phyloP scores from a whole-genome alignment of 2,329 filamentous ascomycete genomes.

The Scorias spongiosa region DNA sequence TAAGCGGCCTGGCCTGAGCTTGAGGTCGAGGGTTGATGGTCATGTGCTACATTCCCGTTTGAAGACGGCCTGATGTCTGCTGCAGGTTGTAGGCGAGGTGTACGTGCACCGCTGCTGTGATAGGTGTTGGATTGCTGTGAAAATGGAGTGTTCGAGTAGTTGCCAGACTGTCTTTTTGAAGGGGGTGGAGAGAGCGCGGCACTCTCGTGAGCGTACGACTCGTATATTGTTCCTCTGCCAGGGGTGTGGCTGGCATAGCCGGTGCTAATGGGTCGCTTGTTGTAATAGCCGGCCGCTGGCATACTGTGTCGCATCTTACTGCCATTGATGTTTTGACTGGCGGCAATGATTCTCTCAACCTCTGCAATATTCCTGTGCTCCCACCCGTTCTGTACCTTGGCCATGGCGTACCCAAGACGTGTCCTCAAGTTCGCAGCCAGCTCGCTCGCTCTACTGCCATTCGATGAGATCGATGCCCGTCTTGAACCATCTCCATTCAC shows the following conservation, averaged over 20 bases:
- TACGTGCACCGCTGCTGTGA: neutral
- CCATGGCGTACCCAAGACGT: slow-evolving; percentile 80
- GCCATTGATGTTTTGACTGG: slow-evolving; percentile 8
- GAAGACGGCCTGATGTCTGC: slow-evolving; percentile 15
- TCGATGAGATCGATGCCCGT: slow-evolving; percentile 51
- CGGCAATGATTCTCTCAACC: slow-evolving; percentile 58
- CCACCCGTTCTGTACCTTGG: slow-evolving; percentile 85
- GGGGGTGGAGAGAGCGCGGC: slow-evolving; percentile 12
- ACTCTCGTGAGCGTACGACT: slow-evolving; percentile 3
- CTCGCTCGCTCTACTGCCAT: slow-evolving; percentile 61
- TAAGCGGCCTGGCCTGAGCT: slow-evolving; percentile 1
- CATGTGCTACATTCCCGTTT: neutral
- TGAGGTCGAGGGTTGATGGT: neutral
- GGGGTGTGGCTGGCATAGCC: slow-evolving; percentile 13
- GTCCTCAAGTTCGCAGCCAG: slow-evolving; percentile 71
- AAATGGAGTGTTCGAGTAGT: slow-evolving; percentile 8
- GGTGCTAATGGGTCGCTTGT: slow-evolving; percentile 12
- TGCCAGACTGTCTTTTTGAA: slow-evolving; percentile 18
- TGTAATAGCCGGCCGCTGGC: slow-evolving; percentile 11
- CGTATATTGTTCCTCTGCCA: slow-evolving; percentile 14
- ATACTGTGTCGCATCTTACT: slow-evolving; percentile 12
- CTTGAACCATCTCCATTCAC: slow-evolving; percentile 10
- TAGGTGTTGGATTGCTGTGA: slow-evolving; percentile 3
- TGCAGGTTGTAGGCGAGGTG: slow-evolving; percentile 14
- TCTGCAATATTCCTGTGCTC: slow-evolving; percentile 64